Evolutionary conservation across 129 eudicot species (phyloP).

Genomic region (Oenanthe sinensis): DNA sequence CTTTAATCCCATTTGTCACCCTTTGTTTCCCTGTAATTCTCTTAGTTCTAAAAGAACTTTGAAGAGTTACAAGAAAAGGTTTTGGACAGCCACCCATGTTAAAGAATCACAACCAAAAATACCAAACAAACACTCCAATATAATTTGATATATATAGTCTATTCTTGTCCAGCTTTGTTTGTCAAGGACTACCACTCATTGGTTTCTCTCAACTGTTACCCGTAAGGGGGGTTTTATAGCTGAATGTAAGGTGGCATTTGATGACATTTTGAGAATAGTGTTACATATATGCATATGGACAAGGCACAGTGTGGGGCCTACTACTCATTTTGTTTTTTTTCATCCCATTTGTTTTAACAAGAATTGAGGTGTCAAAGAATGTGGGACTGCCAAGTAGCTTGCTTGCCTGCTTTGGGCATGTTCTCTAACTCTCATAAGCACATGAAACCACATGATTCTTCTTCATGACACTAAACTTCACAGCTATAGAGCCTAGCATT

Average conservation of each 20-base stretch:
- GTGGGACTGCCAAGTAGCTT: constrained; percentile 34
- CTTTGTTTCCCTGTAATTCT: constrained; percentile 14
- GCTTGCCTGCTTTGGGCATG: constrained; percentile 46
- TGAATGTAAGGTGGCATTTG: background rate
- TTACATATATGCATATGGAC: background rate
- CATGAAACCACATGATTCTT: constrained; percentile 77
- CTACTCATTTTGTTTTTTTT: background rate
- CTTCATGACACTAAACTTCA: constrained; percentile 20
- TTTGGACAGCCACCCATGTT: constrained; percentile 30
- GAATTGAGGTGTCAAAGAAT: constrained; percentile 10
- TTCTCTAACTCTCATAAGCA: constrained; percentile 51
- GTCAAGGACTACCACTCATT: constrained; percentile 4
- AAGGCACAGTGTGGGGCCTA: background rate
- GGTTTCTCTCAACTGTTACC: background rate
- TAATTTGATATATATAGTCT: background rate
- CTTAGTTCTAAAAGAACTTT: constrained; percentile 21
- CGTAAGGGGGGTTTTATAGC: background rate
- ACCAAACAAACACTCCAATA: background rate
- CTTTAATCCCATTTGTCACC: constrained; percentile 8
- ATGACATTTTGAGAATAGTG: background rate
- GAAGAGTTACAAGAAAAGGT: constrained; percentile 17
- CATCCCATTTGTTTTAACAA: background rate
- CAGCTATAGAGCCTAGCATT: constrained; percentile 14
- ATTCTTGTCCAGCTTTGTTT: constrained; percentile 4
- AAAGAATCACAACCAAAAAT: background rate